Evolutionary conservation across 306 rosid genomes (phyloP).

Genomic region (Medicago truncatula): DNA sequence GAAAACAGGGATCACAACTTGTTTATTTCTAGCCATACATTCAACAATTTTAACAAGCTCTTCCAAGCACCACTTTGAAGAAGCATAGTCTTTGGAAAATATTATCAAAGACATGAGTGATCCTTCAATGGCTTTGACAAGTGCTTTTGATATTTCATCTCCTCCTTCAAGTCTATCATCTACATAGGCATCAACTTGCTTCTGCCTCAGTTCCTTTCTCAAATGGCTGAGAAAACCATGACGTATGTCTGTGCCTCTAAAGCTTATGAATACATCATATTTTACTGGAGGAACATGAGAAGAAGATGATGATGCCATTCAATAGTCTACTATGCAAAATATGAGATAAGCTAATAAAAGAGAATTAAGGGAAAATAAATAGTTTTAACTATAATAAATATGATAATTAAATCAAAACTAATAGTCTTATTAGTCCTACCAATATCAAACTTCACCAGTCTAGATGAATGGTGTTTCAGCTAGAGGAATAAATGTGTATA

Average conservation of each 20-base stretch:
- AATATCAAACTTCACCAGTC: too few relatives aligned
- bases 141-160: conserved; percentile 16
- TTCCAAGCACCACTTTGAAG: conserved; percentile 34
- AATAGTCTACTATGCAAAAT: neutral
- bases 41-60: conserved; percentile 40
- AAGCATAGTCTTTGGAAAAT: conserved; percentile 31
- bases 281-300: conserved; percentile 14
- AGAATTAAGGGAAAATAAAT: too few relatives aligned
- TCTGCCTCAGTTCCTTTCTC: conserved; percentile 22
- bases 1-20: conserved; percentile 39
- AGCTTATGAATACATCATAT: conserved; percentile 33
- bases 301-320: neutral
- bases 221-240: conserved; percentile 25
- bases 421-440: too few relatives aligned
- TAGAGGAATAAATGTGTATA: too few relatives aligned
- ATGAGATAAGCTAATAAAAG: too few relatives aligned
- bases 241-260: conserved; percentile 38
- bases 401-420: too few relatives aligned
- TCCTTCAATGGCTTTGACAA: conserved; percentile 42
- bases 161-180: conserved; percentile 39
- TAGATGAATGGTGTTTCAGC: too few relatives aligned
- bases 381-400: too few relatives aligned
- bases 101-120: conserved; percentile 36
- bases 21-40: conserved; percentile 28
- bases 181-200: conserved; percentile 29